These are phyloP conservation scores for Lanmaoa rubissima DNA, from an alignment of 768 basidiomycete genomes.

Conservation along the genomic window DNA sequence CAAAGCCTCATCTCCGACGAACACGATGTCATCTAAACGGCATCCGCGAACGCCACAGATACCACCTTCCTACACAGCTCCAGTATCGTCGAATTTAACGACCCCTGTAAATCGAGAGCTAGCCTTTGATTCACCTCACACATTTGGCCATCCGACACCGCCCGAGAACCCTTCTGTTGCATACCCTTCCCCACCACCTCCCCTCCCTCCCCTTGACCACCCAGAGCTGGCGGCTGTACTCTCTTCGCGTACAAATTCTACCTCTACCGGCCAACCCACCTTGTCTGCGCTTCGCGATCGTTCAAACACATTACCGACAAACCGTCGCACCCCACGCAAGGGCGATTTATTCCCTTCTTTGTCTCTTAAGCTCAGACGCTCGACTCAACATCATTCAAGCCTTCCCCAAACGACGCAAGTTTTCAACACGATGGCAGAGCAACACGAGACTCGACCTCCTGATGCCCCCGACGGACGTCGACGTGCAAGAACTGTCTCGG, in stretches of 20 bases:
- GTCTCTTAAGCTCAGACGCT: constrained; percentile 25
- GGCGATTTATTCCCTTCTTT: constrained; percentile 24
- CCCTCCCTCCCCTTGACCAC: constrained; percentile 54
- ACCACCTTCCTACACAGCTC: constrained; percentile 20
- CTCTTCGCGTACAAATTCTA: constrained; percentile 20
- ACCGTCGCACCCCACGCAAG: constrained; percentile 12
- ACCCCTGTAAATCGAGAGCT: constrained; percentile 28
- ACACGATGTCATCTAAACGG: constrained; percentile 27
- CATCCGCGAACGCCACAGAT: constrained; percentile 27
- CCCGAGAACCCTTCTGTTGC: constrained; percentile 23
- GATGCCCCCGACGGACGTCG: constrained; percentile 5
- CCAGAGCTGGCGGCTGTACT: constrained; percentile 29
- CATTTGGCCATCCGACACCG: constrained; percentile 41
- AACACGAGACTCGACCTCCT: constrained; percentile 1
- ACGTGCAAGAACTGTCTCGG: constrained; percentile 32
- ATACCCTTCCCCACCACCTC: constrained; percentile 42
- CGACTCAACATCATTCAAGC: constrained; percentile 30
- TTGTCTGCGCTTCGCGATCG: constrained; percentile 18
- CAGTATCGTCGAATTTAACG: constrained; percentile 18
- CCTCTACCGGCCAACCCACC: constrained; percentile 2
- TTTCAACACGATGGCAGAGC: constrained; percentile 5
- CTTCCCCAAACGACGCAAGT: constrained; percentile 26
- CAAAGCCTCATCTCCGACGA: constrained; percentile 31
- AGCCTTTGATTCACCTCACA: constrained; percentile 38
- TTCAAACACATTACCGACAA: constrained; percentile 23